Conservation (phyloP, 768 basidiomycete genomes). For the Boletus rubescentipes region DNA sequence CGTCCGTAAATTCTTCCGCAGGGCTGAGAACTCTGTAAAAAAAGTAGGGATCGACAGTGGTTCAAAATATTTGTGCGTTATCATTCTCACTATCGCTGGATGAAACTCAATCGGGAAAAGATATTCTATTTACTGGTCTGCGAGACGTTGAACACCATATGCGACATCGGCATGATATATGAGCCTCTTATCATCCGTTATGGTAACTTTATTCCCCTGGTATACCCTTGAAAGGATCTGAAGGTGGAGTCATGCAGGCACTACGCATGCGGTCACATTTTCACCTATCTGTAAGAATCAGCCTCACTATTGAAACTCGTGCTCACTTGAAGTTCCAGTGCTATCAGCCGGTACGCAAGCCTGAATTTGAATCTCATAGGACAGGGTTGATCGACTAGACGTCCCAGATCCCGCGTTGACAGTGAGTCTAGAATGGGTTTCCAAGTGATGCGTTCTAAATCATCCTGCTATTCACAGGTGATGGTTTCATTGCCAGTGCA, state of each 20-base stretch:
- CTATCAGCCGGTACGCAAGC: constrained; percentile 5
- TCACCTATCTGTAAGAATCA: background rate
- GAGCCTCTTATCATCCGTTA: constrained; percentile 46
- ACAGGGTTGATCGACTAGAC: background rate
- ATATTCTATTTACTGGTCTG: constrained; percentile 42
- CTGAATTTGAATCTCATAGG: background rate
- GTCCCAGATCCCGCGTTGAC: constrained; percentile 44
- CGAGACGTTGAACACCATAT: constrained; percentile 48
- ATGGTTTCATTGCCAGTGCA: constrained; percentile 47
- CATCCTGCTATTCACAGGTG: constrained; percentile 35
- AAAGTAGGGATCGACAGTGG: constrained; percentile 42
- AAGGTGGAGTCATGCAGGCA: constrained; percentile 30
- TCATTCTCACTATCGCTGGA: background rate
- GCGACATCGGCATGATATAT: constrained; percentile 48
- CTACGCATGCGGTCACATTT: background rate
- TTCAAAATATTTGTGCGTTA: constrained; percentile 44
- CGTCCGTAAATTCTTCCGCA: no score
- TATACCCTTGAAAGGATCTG: background rate
- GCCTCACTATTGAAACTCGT: constrained; percentile 10
- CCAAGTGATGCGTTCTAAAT: background rate
- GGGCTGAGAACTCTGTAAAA: background rate
- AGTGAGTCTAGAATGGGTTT: constrained; percentile 21
- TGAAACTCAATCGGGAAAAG: constrained; percentile 20
- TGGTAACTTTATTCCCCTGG: constrained; percentile 28
- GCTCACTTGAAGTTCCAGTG: constrained; percentile 8